phyloP scores from a whole-genome alignment of 2,329 filamentous ascomycete genomes.

The Plenodomus lindquistii region DNA sequence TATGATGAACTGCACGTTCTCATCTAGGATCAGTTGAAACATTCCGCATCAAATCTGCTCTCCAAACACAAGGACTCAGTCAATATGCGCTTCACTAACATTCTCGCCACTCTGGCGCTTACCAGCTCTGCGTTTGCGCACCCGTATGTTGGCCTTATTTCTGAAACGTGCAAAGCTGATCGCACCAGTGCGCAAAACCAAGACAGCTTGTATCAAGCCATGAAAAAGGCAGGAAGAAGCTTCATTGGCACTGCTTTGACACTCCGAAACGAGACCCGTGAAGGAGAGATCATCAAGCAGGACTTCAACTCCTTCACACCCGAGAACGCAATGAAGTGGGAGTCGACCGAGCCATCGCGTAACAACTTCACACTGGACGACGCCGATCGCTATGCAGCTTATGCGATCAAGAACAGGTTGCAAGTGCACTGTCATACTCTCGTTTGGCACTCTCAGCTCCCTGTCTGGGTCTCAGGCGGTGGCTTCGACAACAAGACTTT shows the following conservation, averaged over 20 bases:
- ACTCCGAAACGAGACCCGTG: constrained; percentile 27
- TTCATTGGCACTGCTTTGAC: constrained; percentile 35
- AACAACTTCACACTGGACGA: constrained; percentile 45
- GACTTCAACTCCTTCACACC: constrained; percentile 38
- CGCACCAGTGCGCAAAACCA: constrained; percentile 13
- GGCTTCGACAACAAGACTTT: constrained; percentile 47
- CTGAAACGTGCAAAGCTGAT: not conserved
- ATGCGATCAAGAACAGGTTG: constrained; percentile 42
- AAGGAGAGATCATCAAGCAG: constrained; percentile 28
- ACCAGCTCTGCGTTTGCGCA: constrained; percentile 26
- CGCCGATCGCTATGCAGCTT: constrained; percentile 41
- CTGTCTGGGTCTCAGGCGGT: constrained; percentile 44
- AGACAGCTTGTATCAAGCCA: constrained; percentile 31
- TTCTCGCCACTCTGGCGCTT: constrained; percentile 27
- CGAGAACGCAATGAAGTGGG: constrained; percentile 40
- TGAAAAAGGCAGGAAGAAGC: constrained; percentile 22
- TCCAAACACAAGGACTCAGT: constrained; percentile 1
- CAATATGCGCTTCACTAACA: constrained; percentile 32
- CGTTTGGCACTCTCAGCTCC: constrained; percentile 49
- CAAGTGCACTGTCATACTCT: constrained; percentile 47
- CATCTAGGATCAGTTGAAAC: not conserved
- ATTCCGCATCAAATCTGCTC: not conserved
- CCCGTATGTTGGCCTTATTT: constrained; percentile 6
- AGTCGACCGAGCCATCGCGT: constrained; percentile 42
- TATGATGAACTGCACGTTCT: constrained; percentile 4